Evolutionary conservation across 805 yeast genomes (phyloP).

Genomic region (Ogataea nakhonphanomensis): DNA sequence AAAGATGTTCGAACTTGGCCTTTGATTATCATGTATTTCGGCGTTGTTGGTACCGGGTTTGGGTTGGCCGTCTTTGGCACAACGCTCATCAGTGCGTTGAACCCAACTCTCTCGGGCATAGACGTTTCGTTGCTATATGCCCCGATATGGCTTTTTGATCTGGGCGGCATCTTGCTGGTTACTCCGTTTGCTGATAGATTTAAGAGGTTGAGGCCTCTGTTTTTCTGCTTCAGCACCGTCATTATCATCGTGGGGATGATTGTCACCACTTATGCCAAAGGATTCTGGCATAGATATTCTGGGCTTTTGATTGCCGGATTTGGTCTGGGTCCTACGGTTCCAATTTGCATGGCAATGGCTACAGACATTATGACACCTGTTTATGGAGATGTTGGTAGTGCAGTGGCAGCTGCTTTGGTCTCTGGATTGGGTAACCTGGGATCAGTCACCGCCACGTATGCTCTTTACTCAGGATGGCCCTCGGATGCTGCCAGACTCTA

Average conservation of each 20-base stretch:
- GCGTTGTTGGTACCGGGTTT: constrained; percentile 88
- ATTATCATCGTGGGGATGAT: constrained; percentile 73
- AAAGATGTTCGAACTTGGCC: constrained; percentile 76
- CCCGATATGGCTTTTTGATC: constrained; percentile 87
- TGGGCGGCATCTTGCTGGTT: constrained; percentile 66
- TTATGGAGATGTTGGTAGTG: constrained; percentile 82
- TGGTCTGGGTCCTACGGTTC: constrained; percentile 90
- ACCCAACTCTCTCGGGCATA: constrained; percentile 61
- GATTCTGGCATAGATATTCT: constrained; percentile 73
- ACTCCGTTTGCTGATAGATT: constrained; percentile 79
- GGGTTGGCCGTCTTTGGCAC: constrained; percentile 86
- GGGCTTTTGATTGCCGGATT: constrained; percentile 81
- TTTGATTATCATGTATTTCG: constrained; percentile 81
- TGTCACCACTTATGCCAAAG: constrained; percentile 71
- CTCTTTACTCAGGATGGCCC: constrained; percentile 86
- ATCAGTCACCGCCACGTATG: constrained; percentile 80
- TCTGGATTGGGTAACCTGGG: constrained; percentile 88
- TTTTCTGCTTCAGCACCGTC: constrained; percentile 59
- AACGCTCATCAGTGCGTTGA: constrained; percentile 62
- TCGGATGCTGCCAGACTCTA: constrained; percentile 60
- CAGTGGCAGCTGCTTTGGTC: constrained; percentile 78
- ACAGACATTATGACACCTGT: constrained; percentile 67
- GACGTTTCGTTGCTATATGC: constrained; percentile 74
- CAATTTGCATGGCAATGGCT: constrained; percentile 80
- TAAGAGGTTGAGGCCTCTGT: constrained; percentile 53